Percentiles rank a stretch among this genome's conserved stretches.
Evolutionary conservation across 306 rosid genomes (phyloP).

Genomic region (Lotus japonicus): DNA sequence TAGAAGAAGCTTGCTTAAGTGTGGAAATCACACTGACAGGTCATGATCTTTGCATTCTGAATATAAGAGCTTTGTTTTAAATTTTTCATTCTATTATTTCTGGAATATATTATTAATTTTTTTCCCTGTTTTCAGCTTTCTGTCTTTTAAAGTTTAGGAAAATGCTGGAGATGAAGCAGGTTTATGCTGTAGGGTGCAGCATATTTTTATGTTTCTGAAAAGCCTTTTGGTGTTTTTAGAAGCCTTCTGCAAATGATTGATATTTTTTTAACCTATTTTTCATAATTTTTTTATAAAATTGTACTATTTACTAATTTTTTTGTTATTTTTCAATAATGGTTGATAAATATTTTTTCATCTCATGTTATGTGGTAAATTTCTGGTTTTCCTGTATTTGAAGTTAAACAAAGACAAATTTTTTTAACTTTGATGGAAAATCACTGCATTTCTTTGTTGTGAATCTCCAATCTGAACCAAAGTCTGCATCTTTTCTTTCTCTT

Average conservation of each 20-base stretch:
- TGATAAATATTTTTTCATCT: background rate
- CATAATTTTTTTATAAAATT: background rate
- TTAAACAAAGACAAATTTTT: background rate
- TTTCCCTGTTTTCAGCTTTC: constrained; percentile 21
- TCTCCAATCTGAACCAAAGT: background rate
- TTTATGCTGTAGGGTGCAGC: constrained; percentile 10
- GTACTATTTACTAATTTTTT: constrained; percentile 15
- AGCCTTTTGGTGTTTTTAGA: background rate
- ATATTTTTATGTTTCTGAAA: constrained; percentile 5
- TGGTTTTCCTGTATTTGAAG: constrained; percentile 17
- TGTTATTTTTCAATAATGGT: constrained; percentile 16
- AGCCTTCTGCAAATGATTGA: background rate
- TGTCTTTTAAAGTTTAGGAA: constrained; percentile 17
- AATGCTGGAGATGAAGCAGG: constrained; percentile 25
- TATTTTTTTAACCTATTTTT: background rate
- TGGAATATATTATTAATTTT: constrained; percentile 9
- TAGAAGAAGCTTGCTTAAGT: constrained; percentile 47
- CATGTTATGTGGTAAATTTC: constrained; percentile 16
- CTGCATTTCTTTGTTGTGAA: constrained; percentile 20
- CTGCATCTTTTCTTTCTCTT: background rate
- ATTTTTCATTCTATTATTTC: background rate
- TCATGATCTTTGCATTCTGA: constrained; percentile 46
- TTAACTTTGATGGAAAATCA: background rate
- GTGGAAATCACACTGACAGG: constrained; percentile 48
- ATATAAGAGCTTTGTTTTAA: background rate